These are phyloP conservation scores for Clitoria ternatea DNA, from an alignment of 306 rosid species.

Conservation along the genomic window DNA sequence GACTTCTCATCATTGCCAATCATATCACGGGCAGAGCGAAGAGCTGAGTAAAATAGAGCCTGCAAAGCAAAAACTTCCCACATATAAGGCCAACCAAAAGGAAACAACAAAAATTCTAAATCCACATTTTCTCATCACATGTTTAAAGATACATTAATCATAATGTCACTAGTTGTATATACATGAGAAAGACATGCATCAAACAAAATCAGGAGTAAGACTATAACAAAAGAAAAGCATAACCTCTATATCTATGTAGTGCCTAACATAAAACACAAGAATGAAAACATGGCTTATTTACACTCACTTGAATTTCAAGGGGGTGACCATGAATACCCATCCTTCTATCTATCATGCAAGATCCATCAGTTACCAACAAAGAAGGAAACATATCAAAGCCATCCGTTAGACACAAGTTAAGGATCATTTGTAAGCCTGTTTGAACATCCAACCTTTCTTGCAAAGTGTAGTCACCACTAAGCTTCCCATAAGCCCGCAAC, in stretches of 20 bases:
- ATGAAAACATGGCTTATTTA: not conserved
- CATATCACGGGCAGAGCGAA: constrained; percentile 86
- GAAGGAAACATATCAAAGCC: constrained; percentile 98
- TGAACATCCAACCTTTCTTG: constrained; percentile 94
- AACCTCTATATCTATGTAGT: not conserved
- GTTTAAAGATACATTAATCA: not conserved
- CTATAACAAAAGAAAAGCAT: not conserved
- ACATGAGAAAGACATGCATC: not conserved
- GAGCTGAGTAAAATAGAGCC: constrained; percentile 95
- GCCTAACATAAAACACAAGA: not conserved
- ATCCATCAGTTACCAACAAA: constrained; percentile 92
- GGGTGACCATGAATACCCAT: constrained; percentile 99
- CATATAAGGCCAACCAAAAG: constrained; percentile 17
- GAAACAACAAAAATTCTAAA: not conserved
- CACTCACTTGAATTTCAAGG: constrained; percentile 92
- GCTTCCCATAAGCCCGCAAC: constrained; percentile 83
- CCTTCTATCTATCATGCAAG: constrained; percentile 98
- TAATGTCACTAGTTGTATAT: not conserved
- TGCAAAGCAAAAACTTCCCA: constrained; percentile 28
- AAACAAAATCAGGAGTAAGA: not conserved
- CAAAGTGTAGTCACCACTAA: constrained; percentile 74
- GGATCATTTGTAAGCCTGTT: constrained; percentile 89
- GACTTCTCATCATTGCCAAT: constrained; percentile 55
- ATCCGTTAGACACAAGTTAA: constrained; percentile 80
- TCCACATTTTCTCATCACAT: not conserved